Evolutionary conservation across 345 rosid species (phyloP).

Genomic region (Euphorbia pulcherrima): DNA sequence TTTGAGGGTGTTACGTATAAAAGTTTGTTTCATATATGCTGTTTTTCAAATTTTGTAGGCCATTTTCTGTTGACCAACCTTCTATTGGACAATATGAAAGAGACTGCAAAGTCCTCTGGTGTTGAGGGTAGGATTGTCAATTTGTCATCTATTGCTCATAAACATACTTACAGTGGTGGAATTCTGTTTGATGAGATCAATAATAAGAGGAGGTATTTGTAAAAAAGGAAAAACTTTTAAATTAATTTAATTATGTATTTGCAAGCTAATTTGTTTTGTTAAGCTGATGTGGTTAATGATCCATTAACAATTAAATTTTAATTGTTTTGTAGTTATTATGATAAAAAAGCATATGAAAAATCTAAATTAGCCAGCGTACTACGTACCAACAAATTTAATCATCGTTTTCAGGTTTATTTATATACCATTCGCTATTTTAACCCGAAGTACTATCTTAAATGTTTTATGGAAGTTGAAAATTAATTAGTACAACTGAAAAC

Average conservation of each 20-base stretch:
- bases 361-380: conserved; percentile 88
- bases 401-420: conserved; percentile 59
- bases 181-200: conserved; percentile 56
- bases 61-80: conserved; percentile 84
- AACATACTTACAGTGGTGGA: conserved; percentile 54
- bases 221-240: background rate
- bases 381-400: conserved; percentile 82
- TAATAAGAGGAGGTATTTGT: conserved; percentile 37
- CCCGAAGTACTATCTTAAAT: no score
- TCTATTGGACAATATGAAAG: conserved; percentile 78
- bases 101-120: conserved; percentile 47
- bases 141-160: conserved; percentile 81
- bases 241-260: background rate
- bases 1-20: no score
- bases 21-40: no score
- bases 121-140: conserved; percentile 81
- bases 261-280: background rate
- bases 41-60: conserved; percentile 37
- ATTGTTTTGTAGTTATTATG: conserved; percentile 50
- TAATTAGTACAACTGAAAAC: no score
- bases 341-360: conserved; percentile 89
- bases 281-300: background rate
- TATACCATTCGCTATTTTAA: background rate
- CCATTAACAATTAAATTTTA: background rate
- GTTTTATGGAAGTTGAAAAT: no score